Evolutionary conservation across 495 filamentous ascomycete species (phyloP).

Genomic region (Cairneyella variabilis): DNA sequence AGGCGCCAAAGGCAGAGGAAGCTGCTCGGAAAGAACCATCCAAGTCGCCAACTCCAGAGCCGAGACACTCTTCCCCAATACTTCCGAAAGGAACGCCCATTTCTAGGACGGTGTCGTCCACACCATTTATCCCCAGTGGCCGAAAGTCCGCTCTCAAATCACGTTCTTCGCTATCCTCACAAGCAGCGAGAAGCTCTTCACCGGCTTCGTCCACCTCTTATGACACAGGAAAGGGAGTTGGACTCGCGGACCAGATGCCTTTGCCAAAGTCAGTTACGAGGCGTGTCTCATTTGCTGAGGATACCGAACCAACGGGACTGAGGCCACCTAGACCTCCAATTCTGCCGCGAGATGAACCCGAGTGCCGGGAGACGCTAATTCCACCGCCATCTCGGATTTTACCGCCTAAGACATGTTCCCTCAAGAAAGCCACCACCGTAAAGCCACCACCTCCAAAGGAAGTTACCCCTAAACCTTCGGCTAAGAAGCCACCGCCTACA

Average conservation of each 20-base stretch:
- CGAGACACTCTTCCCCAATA: constrained; percentile 1
- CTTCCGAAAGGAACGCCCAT: constrained; percentile 1
- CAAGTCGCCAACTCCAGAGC: not conserved
- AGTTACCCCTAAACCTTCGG: not conserved
- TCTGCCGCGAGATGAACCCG: too few relatives aligned
- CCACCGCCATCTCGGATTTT: constrained; percentile 4
- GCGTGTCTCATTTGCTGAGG: constrained; percentile 12
- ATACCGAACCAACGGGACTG: not conserved
- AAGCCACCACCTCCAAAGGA: not conserved
- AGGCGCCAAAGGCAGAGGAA: not conserved
- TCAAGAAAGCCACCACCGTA: not conserved
- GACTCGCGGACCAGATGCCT: constrained; percentile 9
- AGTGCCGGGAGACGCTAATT: constrained; percentile 4
- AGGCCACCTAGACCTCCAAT: not conserved
- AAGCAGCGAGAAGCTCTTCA: constrained; percentile 15
- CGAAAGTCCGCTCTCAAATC: constrained; percentile 19
- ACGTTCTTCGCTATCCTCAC: constrained; percentile 9
- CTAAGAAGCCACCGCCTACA: too few relatives aligned
- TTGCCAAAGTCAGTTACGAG: constrained; percentile 3
- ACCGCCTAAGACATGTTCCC: not conserved
- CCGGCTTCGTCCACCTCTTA: constrained; percentile 2
- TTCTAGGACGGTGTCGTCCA: constrained; percentile 11
- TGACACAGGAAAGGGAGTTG: not conserved
- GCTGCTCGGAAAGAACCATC: too few relatives aligned
- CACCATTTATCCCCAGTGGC: constrained; percentile 18